Conservation (phyloP, 768 basidiomycete genomes). For the Leccinum disarticulatum region DNA sequence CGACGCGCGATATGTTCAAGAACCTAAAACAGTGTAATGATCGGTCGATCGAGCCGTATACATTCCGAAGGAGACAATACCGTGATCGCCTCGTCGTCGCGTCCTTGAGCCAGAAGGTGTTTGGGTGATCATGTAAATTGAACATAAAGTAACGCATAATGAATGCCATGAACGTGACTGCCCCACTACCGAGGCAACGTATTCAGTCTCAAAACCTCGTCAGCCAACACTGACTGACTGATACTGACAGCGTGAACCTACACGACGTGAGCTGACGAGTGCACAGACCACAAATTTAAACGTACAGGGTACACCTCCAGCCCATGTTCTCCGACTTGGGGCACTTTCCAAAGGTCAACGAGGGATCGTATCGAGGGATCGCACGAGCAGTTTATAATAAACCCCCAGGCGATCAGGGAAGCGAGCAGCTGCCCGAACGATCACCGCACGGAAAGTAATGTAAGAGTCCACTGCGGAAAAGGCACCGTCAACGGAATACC, state of each 20-base stretch:
- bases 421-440: slow-evolving; percentile 50
- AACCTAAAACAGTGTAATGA: slow-evolving; percentile 31
- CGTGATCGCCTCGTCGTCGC: slow-evolving; percentile 54
- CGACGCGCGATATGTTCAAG: slow-evolving; percentile 48
- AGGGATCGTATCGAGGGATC: slow-evolving; percentile 17
- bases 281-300: not conserved
- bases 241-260: slow-evolving; percentile 43
- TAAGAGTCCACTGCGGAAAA: slow-evolving; percentile 47
- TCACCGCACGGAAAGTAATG: slow-evolving; percentile 56
- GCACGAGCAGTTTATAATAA: slow-evolving; percentile 58
- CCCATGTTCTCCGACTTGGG: slow-evolving; percentile 53
- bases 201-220: slow-evolving; percentile 4
- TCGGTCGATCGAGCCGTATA: not conserved
- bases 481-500: not conserved
- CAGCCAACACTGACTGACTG: slow-evolving; percentile 1
- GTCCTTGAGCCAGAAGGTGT: slow-evolving; percentile 55
- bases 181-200: slow-evolving; percentile 33
- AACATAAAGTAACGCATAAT: slow-evolving; percentile 56
- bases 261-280: not conserved
- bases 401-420: slow-evolving; percentile 53
- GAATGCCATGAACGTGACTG: slow-evolving; percentile 52
- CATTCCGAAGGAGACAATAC: slow-evolving; percentile 21
- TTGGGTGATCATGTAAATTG: slow-evolving; percentile 59
- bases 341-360: slow-evolving; percentile 38
- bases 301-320: slow-evolving; percentile 56